Evolutionary conservation across 495 filamentous ascomycete genomes (phyloP).

Genomic region (Ramalina peruviana): DNA sequence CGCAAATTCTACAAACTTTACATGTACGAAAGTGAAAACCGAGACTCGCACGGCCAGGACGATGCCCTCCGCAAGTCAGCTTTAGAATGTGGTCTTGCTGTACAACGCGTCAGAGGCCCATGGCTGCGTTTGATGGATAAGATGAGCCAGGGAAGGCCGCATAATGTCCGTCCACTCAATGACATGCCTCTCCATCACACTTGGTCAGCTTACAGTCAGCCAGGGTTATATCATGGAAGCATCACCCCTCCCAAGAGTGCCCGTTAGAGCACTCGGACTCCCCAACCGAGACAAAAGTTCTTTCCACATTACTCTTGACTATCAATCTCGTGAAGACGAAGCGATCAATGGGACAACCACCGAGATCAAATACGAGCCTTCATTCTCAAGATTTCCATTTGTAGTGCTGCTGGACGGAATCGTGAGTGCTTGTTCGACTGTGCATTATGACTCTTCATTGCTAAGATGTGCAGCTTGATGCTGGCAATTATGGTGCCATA

Average conservation of each 20-base stretch:
- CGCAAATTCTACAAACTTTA: slow-evolving; percentile 79
- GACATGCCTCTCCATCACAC: background rate
- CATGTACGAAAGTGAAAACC: slow-evolving; percentile 45
- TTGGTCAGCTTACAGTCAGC: background rate
- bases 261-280: slow-evolving; percentile 44
- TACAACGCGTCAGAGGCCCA: slow-evolving; percentile 36
- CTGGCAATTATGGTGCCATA: slow-evolving; percentile 82
- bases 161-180: slow-evolving; percentile 44
- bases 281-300: slow-evolving; percentile 24
- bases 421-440: slow-evolving; percentile 9
- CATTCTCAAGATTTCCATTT: slow-evolving; percentile 52
- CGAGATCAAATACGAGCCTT: slow-evolving; percentile 16
- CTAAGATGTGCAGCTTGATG: slow-evolving; percentile 42
- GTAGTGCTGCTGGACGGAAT: slow-evolving; percentile 75
- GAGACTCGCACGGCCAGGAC: slow-evolving; percentile 27
- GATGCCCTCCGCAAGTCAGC: slow-evolving; percentile 44
- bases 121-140: slow-evolving; percentile 60
- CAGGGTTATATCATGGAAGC: slow-evolving; percentile 73
- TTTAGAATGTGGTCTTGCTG: slow-evolving; percentile 34
- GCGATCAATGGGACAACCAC: slow-evolving; percentile 49
- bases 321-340: slow-evolving; percentile 62
- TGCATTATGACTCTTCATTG: background rate
- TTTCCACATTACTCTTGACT: slow-evolving; percentile 45
- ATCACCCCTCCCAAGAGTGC: slow-evolving; percentile 63
- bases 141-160: slow-evolving; percentile 68